Evolutionary conservation across 331 rosid genomes (phyloP).

Genomic region (Telfairia occidentalis): DNA sequence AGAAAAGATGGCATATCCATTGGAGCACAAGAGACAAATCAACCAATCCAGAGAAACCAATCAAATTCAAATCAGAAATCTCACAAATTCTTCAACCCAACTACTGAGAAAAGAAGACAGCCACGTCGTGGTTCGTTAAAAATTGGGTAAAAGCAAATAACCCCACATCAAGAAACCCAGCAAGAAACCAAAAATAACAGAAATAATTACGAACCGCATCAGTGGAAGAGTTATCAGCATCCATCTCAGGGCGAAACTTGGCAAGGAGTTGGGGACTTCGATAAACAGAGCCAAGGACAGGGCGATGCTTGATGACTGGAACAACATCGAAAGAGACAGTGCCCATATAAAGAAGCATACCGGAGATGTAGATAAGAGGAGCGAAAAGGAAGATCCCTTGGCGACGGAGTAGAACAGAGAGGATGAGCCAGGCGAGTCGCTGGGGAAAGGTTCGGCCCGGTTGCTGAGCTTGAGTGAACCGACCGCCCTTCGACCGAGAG

Average conservation of each 20-base stretch:
- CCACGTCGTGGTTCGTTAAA: not conserved
- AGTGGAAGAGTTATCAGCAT: constrained; percentile 67
- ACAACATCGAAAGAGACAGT: constrained; percentile 84
- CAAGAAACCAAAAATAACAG: not conserved
- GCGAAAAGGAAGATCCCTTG: constrained; percentile 93
- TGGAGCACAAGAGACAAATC: not conserved
- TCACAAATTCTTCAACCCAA: not conserved
- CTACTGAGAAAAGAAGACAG: not conserved
- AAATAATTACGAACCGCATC: constrained; percentile 57
- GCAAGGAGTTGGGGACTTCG: constrained; percentile 79
- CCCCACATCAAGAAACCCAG: constrained; percentile 10
- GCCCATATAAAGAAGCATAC: constrained; percentile 93
- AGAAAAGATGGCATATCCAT: not conserved
- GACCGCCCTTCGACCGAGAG: constrained; percentile 47
- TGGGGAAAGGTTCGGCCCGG: constrained; percentile 51
- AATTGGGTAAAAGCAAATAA: not conserved
- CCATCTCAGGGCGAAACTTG: constrained; percentile 70
- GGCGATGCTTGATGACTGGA: constrained; percentile 68
- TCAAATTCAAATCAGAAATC: not conserved
- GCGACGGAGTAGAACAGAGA: constrained; percentile 77
- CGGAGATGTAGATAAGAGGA: constrained; percentile 83
- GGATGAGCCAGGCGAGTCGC: constrained; percentile 66
- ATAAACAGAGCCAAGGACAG: constrained; percentile 71
- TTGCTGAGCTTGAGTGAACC: constrained; percentile 37
- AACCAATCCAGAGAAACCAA: constrained; percentile 4